Conservation (phyloP, 192 early-diverging fungal species). For the Martensiomyces pterosporus region DNA sequence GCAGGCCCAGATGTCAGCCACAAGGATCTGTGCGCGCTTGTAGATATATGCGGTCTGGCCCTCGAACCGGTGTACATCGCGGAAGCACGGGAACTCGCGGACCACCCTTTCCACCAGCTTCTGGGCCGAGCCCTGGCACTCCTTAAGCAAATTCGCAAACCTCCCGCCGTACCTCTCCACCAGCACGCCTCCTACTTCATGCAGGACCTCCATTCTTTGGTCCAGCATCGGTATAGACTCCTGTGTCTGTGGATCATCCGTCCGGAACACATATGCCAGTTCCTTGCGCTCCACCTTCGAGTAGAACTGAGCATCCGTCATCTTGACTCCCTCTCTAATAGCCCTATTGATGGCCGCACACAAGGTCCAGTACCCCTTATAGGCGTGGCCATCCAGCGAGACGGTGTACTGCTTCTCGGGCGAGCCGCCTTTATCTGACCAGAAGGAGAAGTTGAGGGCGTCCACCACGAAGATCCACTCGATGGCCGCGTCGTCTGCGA, state of each 20-base stretch:
- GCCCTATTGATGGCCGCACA: slow-evolving; percentile 74
- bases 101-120: slow-evolving; percentile 56
- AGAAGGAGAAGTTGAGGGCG: slow-evolving; percentile 84
- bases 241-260: slow-evolving; percentile 43
- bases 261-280: slow-evolving; percentile 58
- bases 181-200: slow-evolving; percentile 68
- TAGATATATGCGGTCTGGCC: slow-evolving; percentile 59
- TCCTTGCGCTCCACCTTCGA: slow-evolving; percentile 35
- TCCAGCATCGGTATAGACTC: slow-evolving; percentile 59
- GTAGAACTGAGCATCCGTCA: slow-evolving; percentile 59
- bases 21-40: slow-evolving; percentile 81
- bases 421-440: slow-evolving; percentile 52
- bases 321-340: slow-evolving; percentile 54
- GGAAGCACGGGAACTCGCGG: slow-evolving; percentile 60
- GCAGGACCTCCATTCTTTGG: slow-evolving; percentile 58
- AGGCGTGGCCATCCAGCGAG: slow-evolving; percentile 49
- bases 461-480: slow-evolving; percentile 85
- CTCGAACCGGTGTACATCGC: slow-evolving; percentile 58
- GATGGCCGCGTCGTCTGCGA: slow-evolving; percentile 52
- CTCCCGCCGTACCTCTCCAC: slow-evolving; percentile 56
- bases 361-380: slow-evolving; percentile 81
- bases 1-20: slow-evolving; percentile 84
- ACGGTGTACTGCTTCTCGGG: slow-evolving; percentile 59
- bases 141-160: slow-evolving; percentile 56
- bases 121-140: slow-evolving; percentile 53